These are phyloP conservation scores for Moringa oleifera DNA, from an alignment of 345 rosid species.

Conservation along the genomic window DNA sequence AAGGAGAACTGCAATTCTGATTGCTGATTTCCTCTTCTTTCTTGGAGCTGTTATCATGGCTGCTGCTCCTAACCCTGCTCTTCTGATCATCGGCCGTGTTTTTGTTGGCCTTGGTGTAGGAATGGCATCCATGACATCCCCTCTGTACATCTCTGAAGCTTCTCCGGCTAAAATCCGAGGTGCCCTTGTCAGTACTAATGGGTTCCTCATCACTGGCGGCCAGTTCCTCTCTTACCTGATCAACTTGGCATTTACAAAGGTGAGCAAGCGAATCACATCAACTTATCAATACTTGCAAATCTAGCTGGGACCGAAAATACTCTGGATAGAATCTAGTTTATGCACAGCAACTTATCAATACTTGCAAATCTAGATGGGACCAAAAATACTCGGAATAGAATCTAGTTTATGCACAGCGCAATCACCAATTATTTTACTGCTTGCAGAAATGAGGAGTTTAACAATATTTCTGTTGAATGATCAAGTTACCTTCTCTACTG, in stretches of 20 bases:
- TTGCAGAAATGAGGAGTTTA: too few species aligned
- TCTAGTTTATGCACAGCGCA: too few species aligned
- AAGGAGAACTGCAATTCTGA: slow-evolving; percentile 47
- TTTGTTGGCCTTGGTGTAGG: slow-evolving; percentile 90
- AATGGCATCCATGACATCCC: slow-evolving; percentile 93
- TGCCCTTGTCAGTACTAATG: slow-evolving; percentile 83
- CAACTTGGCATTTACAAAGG: slow-evolving; percentile 75
- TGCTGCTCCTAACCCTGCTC: slow-evolving; percentile 49
- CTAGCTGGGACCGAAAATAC: too few species aligned
- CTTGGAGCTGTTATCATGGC: slow-evolving; percentile 82
- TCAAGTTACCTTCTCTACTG: too few species aligned
- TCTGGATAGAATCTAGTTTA: too few species aligned
- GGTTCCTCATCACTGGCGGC: slow-evolving; percentile 83
- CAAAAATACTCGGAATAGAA: too few species aligned
- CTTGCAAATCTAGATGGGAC: too few species aligned
- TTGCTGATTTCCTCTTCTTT: slow-evolving; percentile 71
- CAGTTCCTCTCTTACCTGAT: slow-evolving; percentile 84
- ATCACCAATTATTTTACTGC: too few species aligned
- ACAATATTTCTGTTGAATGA: too few species aligned
- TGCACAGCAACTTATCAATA: too few species aligned
- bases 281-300: not conserved
- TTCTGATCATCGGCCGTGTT: slow-evolving; percentile 61
- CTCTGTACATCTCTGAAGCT: slow-evolving; percentile 86
- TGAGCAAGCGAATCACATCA: slow-evolving; percentile 11
- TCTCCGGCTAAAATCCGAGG: slow-evolving; percentile 88